phyloP scores from a whole-genome alignment of 495 filamentous ascomycete species.

The Cercophora samala region DNA sequence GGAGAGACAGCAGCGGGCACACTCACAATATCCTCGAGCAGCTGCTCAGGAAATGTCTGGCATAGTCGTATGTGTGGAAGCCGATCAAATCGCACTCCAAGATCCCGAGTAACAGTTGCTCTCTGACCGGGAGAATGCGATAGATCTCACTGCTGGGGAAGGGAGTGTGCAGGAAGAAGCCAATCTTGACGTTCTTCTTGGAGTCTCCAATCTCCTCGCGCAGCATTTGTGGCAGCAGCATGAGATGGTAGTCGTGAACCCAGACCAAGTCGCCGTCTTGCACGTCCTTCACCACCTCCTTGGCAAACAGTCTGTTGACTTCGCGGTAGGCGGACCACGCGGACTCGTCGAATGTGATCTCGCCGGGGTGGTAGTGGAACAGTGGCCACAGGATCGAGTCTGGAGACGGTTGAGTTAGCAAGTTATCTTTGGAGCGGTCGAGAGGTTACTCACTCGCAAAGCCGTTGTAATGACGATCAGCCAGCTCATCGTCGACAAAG shows the following conservation, averaged over 20 bases:
- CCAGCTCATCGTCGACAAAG: slow-evolving; percentile 74
- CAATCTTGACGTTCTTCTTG: slow-evolving; percentile 81
- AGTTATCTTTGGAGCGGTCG: background rate
- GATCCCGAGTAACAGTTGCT: slow-evolving; percentile 74
- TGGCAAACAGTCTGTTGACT: slow-evolving; percentile 83
- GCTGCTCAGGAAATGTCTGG: slow-evolving; percentile 81
- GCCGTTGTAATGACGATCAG: slow-evolving; percentile 80
- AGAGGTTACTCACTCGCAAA: slow-evolving; percentile 67
- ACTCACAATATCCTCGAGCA: slow-evolving; percentile 77
- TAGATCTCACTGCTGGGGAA: slow-evolving; percentile 94
- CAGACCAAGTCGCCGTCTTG: slow-evolving; percentile 81
- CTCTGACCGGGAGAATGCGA: slow-evolving; percentile 81
- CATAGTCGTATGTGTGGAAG: slow-evolving; percentile 95
- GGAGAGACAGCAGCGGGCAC: background rate
- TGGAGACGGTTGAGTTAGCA: slow-evolving; percentile 30
- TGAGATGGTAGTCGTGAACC: slow-evolving; percentile 96
- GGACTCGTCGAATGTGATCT: slow-evolving; percentile 84
- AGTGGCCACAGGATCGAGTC: slow-evolving; percentile 94
- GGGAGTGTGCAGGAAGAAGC: slow-evolving; percentile 92
- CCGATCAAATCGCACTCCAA: slow-evolving; percentile 84
- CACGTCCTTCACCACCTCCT: slow-evolving; percentile 66
- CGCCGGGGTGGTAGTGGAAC: slow-evolving; percentile 92
- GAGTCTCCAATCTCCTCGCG: slow-evolving; percentile 65
- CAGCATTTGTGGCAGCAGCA: slow-evolving; percentile 84
- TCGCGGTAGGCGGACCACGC: slow-evolving; percentile 83